Conservation (phyloP, 768 basidiomycete species). For the Leucocoprinus birnbaumii region DNA sequence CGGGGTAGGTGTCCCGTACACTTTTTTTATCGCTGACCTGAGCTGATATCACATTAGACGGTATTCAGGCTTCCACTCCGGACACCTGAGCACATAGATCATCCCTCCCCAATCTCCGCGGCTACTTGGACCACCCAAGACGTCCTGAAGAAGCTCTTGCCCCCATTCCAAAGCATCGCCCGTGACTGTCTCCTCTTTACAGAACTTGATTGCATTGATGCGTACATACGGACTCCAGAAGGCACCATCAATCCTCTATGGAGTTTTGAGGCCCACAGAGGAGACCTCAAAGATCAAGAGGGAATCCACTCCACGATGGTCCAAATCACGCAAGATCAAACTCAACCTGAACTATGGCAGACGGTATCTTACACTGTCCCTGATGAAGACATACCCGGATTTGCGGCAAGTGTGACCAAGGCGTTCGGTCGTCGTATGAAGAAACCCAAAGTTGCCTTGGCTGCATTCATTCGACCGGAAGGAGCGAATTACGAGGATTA, state of each 20-base stretch:
- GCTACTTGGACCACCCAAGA: background rate
- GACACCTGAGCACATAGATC: background rate
- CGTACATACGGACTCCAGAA: background rate
- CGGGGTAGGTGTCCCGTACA: background rate
- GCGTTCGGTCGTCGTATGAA: background rate
- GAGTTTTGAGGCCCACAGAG: background rate
- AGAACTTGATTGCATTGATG: constrained; percentile 3
- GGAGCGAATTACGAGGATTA: constrained; percentile 7
- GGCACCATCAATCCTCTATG: background rate
- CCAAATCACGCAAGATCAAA: background rate
- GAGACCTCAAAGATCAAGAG: background rate
- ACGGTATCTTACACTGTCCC: background rate
- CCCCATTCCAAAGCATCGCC: constrained; percentile 1
- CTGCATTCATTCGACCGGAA: constrained; percentile 4
- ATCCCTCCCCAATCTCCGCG: background rate
- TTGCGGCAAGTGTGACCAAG: background rate
- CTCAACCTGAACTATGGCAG: background rate
- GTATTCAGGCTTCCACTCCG: constrained; percentile 5
- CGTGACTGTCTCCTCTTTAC: constrained; percentile 7
- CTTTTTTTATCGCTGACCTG: background rate
- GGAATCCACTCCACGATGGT: background rate
- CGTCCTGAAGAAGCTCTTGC: background rate
- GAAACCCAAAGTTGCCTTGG: constrained; percentile 1
- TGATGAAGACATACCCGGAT: background rate
- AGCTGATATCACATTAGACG: background rate